Percentiles rank a stretch among this genome's conserved stretches.
Conservation (phyloP, 176 grass and related monocot species). For the Oropetium thomaeum region DNA sequence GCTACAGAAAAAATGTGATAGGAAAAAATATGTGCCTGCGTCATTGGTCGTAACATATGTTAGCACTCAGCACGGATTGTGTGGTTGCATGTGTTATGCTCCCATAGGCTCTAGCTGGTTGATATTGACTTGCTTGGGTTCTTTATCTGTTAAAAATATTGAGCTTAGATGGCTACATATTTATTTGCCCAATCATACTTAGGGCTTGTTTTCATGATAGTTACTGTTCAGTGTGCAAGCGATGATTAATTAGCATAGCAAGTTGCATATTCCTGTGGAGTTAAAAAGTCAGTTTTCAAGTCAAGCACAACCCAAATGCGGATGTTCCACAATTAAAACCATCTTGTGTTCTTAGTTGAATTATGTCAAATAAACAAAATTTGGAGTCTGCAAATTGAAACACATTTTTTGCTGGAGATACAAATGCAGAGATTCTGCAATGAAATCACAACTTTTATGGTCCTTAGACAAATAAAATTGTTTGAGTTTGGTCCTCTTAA, state of each 20-base stretch:
- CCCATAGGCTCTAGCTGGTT: conserved; percentile 22
- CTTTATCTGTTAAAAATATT: not conserved
- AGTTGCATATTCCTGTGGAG: conserved; percentile 9
- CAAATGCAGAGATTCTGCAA: conserved; percentile 24
- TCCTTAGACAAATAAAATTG: conserved; percentile 11
- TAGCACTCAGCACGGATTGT: not conserved
- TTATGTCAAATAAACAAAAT: conserved; percentile 16
- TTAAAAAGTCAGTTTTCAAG: conserved; percentile 17
- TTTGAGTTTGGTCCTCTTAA: conserved; percentile 6
- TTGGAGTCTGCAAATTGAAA: conserved; percentile 10
- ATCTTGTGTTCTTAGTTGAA: conserved; percentile 15
- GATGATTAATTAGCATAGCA: conserved; percentile 12
- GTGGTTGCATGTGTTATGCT: not conserved
- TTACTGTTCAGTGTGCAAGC: conserved; percentile 7
- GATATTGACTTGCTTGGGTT: conserved; percentile 12
- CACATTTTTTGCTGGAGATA: conserved; percentile 1
- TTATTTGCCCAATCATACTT: conserved; percentile 6
- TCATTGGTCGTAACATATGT: too few relatives aligned
- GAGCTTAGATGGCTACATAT: not conserved
- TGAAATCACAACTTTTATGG: not conserved
- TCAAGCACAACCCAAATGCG: conserved; percentile 3
- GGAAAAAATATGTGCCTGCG: not conserved
- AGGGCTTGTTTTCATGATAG: not conserved
- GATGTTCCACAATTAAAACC: conserved; percentile 1
- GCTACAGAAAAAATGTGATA: too few relatives aligned